phyloP scores from a whole-genome alignment of 2,329 filamentous ascomycete species.

The Fusarium multiceps region DNA sequence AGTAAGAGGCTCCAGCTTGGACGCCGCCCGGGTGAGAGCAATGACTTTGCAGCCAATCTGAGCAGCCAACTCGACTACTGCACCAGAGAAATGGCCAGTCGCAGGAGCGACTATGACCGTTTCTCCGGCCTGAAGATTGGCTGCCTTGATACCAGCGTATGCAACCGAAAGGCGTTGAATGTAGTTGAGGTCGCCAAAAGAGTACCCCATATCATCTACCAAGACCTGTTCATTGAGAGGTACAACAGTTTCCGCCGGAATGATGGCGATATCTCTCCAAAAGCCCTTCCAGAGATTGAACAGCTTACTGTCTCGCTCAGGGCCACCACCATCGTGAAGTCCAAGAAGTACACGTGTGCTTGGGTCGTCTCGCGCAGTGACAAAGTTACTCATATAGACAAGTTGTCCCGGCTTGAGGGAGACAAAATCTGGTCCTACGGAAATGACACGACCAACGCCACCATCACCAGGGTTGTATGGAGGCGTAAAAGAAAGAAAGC shows the following conservation, averaged over 20 bases:
- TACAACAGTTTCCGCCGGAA: slow-evolving; percentile 20
- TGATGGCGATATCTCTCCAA: slow-evolving; percentile 21
- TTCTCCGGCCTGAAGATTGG: slow-evolving; percentile 12
- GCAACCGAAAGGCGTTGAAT: slow-evolving; percentile 31
- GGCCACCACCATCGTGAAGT: slow-evolving; percentile 18
- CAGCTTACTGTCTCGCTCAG: slow-evolving; percentile 4
- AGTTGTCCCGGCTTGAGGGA: slow-evolving; percentile 23
- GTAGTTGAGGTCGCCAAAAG: slow-evolving; percentile 28
- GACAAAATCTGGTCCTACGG: slow-evolving; percentile 18
- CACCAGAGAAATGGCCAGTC: slow-evolving; percentile 35
- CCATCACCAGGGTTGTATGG: slow-evolving; percentile 16
- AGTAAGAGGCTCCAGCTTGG: slow-evolving; percentile 20
- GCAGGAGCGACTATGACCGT: slow-evolving; percentile 32
- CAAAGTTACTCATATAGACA: slow-evolving; percentile 28
- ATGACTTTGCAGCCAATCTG: slow-evolving; percentile 37
- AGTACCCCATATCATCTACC: slow-evolving; percentile 22
- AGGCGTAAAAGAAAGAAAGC: slow-evolving; percentile 1
- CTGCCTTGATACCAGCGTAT: slow-evolving; percentile 22
- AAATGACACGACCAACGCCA: slow-evolving; percentile 18
- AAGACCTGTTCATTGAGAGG: slow-evolving; percentile 18
- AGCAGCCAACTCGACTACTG: slow-evolving; percentile 23
- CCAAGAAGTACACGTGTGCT: slow-evolving; percentile 19
- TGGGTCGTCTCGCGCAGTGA: slow-evolving; percentile 21
- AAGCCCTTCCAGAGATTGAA: slow-evolving; percentile 29
- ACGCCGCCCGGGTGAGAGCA: slow-evolving; percentile 17